Conservation (phyloP, 2,329 filamentous ascomycete genomes). For the Volutella citrinella region DNA sequence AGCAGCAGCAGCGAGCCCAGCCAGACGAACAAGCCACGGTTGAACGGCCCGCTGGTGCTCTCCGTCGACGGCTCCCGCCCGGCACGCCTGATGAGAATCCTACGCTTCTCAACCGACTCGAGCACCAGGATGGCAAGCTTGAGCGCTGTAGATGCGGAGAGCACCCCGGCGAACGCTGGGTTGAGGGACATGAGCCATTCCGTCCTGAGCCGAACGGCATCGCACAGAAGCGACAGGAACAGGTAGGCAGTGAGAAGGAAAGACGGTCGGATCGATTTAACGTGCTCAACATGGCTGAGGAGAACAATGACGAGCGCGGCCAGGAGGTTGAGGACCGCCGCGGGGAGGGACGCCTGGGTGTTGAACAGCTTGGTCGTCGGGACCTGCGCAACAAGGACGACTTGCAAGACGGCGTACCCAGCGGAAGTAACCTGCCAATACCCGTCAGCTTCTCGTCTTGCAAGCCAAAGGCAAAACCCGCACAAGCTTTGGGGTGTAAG, state of each 20-base stretch:
- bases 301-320: constrained; percentile 25
- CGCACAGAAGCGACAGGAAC: constrained; percentile 29
- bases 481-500: constrained; percentile 28
- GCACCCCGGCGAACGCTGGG: constrained; percentile 20
- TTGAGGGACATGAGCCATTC: constrained; percentile 30
- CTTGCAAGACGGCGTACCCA: constrained; percentile 21
- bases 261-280: constrained; percentile 32
- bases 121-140: constrained; percentile 26
- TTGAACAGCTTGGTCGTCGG: constrained; percentile 22
- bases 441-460: no score
- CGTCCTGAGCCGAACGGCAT: constrained; percentile 29
- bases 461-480: not conserved
- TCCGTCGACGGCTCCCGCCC: constrained; percentile 44
- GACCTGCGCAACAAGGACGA: constrained; percentile 24
- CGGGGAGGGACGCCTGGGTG: constrained; percentile 27
- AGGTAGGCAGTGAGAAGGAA: constrained; percentile 29
- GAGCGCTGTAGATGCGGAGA: constrained; percentile 17
- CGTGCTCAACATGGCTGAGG: constrained; percentile 28
- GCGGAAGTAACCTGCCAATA: constrained; percentile 24
- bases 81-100: constrained; percentile 34
- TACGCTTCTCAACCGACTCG: constrained; percentile 30
- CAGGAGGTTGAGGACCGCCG: constrained; percentile 26
- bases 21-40: constrained; percentile 32
- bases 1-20: constrained; percentile 42
- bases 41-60: constrained; percentile 40